Conservation (phyloP, 1,284 basidiomycete genomes). For the Anthracocystis walkeri region DNA sequence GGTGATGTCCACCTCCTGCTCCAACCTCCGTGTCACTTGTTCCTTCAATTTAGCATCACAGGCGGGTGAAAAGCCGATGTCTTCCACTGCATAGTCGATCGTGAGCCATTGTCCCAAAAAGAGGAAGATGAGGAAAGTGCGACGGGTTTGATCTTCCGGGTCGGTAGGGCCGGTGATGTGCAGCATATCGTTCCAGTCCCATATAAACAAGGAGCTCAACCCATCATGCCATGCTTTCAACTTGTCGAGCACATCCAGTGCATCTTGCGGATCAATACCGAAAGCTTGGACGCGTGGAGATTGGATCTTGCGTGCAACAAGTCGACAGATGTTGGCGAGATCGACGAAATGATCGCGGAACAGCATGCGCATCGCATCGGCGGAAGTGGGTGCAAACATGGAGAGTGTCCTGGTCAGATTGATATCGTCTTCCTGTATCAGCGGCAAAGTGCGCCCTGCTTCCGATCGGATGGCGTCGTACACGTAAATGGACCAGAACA, state of each 20-base stretch:
- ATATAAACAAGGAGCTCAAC: constrained; percentile 14
- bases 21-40: constrained; percentile 9
- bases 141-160: constrained; percentile 24
- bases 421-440: constrained; percentile 30
- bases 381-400: too few relatives aligned
- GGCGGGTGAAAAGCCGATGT: constrained; percentile 10
- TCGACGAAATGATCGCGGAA: constrained; percentile 32
- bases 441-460: constrained; percentile 25
- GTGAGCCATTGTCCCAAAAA: constrained; percentile 35
- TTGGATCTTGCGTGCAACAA: constrained; percentile 15
- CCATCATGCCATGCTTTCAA: constrained; percentile 24
- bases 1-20: constrained; percentile 20
- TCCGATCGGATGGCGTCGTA: constrained; percentile 45
- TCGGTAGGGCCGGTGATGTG: constrained; percentile 38
- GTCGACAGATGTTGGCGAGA: constrained; percentile 28
- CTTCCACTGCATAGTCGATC: constrained; percentile 27
- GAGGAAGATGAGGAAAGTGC: constrained; percentile 38
- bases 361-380: constrained; percentile 2
- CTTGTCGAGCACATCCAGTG: constrained; percentile 24
- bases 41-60: constrained; percentile 6
- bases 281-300: constrained; percentile 14
- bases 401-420: constrained; percentile 10
- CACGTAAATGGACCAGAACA: constrained; percentile 46
- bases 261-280: constrained; percentile 25
- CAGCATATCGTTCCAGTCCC: constrained; percentile 47